phyloP scores from a whole-genome alignment of 2,329 filamentous ascomycete species.

The Arthrinium phaeospermum region DNA sequence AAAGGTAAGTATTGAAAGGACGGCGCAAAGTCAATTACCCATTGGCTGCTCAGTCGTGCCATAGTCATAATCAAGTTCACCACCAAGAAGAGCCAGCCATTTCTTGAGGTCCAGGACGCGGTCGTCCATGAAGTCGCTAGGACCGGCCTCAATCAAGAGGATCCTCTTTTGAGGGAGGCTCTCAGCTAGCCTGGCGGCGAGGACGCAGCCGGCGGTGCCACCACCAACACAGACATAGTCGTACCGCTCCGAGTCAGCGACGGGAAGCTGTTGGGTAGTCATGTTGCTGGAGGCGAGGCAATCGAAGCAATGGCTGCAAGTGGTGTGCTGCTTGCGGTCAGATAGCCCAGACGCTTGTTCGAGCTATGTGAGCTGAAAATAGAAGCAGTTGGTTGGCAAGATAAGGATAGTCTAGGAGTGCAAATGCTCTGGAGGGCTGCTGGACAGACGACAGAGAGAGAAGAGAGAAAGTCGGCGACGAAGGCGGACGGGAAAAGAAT shows the following conservation, averaged over 20 bases:
- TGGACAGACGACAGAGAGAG: not conserved
- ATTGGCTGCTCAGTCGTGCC: slow-evolving; percentile 87
- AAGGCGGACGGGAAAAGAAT: not conserved
- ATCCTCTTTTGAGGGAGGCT: slow-evolving; percentile 84
- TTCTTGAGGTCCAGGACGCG: slow-evolving; percentile 85
- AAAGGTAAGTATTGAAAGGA: not conserved
- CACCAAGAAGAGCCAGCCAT: slow-evolving; percentile 84
- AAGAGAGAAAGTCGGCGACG: slow-evolving; percentile 5
- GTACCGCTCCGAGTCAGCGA: slow-evolving; percentile 69
- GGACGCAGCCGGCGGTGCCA: slow-evolving; percentile 84
- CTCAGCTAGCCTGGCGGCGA: slow-evolving; percentile 79
- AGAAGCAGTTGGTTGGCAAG: not conserved
- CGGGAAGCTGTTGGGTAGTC: slow-evolving; percentile 71
- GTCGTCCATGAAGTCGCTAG: slow-evolving; percentile 88
- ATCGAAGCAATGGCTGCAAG: not conserved
- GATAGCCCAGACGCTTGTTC: not conserved
- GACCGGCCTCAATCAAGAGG: slow-evolving; percentile 85
- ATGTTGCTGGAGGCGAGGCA: slow-evolving; percentile 31
- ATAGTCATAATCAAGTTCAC: slow-evolving; percentile 91
- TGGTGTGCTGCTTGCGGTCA: not conserved
- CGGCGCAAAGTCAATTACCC: slow-evolving; percentile 47
- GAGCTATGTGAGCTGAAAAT: not conserved
- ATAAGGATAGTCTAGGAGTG: not conserved
- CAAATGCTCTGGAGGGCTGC: not conserved
- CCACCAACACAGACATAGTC: slow-evolving; percentile 88